Conservation (phyloP, 2,329 filamentous ascomycete genomes). For the Aschersonia sp. region DNA sequence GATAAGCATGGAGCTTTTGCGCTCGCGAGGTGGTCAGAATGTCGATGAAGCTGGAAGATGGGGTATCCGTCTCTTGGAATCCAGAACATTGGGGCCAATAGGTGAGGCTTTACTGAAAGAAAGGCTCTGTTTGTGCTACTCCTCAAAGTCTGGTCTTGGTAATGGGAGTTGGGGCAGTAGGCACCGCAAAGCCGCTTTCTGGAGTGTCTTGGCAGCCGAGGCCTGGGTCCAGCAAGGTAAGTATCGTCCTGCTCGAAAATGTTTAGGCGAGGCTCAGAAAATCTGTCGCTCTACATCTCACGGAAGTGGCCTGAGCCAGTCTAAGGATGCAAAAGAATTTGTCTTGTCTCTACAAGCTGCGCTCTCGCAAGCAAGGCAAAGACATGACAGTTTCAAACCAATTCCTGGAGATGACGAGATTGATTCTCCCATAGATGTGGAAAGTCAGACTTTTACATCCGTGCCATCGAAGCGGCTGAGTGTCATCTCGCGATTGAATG, state of each 20-base stretch:
- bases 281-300: conserved; percentile 37
- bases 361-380: conserved; percentile 19
- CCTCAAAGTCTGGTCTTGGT: conserved; percentile 53
- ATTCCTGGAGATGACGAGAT: conserved; percentile 16
- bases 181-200: conserved; percentile 74
- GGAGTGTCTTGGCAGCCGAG: conserved; percentile 72
- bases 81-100: conserved; percentile 56
- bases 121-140: conserved; percentile 72
- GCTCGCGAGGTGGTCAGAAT: conserved; percentile 62
- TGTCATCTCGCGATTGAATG: conserved; percentile 18
- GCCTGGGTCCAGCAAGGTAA: conserved; percentile 70
- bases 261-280: conserved; percentile 53
- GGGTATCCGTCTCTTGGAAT: conserved; percentile 68
- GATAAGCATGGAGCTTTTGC: conserved; percentile 68
- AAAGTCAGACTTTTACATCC: conserved; percentile 38
- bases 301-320: conserved; percentile 36
- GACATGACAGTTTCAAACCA: conserved; percentile 6
- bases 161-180: conserved; percentile 56
- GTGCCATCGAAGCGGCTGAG: conserved; percentile 40
- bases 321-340: conserved; percentile 34
- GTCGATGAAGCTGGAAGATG: conserved; percentile 80
- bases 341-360: conserved; percentile 35
- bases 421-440: conserved; percentile 17
- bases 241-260: conserved; percentile 62
- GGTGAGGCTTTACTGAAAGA: conserved; percentile 78